Percentiles rank a stretch among this genome's conserved stretches.
Conservation (phyloP, 164 flowering plant species). For the Echeveria elegans region DNA sequence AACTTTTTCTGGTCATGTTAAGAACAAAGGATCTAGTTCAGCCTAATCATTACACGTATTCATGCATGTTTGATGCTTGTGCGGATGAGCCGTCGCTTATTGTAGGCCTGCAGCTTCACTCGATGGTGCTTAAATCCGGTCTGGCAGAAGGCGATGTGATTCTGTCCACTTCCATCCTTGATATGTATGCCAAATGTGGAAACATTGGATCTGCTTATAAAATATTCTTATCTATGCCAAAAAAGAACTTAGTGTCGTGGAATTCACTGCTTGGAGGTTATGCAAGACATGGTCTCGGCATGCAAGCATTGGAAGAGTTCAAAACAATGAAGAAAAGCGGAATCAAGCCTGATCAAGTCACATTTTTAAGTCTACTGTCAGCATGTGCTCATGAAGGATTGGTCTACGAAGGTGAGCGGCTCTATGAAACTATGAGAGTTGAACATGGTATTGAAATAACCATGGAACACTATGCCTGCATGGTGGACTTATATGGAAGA, state of each 20-base stretch:
- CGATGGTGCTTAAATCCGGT: not conserved
- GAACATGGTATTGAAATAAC: conserved; percentile 34
- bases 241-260: conserved; percentile 49
- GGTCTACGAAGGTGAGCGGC: conserved; percentile 53
- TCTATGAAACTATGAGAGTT: conserved; percentile 43
- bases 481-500: conserved; percentile 75
- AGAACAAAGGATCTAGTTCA: not conserved
- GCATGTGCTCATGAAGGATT: conserved; percentile 59
- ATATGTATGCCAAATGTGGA: conserved; percentile 8
- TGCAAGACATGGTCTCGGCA: conserved; percentile 15
- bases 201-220: conserved; percentile 2
- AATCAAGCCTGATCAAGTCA: conserved; percentile 43
- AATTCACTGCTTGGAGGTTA: conserved; percentile 71
- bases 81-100: not conserved
- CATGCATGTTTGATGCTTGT: conserved; percentile 6
- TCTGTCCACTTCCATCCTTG: conserved; percentile 8
- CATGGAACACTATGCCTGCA: conserved; percentile 78
- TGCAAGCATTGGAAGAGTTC: conserved; percentile 39
- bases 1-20: conserved; percentile 3
- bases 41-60: conserved; percentile 6
- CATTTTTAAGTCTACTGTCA: conserved; percentile 63
- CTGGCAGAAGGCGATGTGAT: not conserved
- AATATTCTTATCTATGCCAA: conserved; percentile 3
- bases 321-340: conserved; percentile 39
- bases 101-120: conserved; percentile 6